Conservation (phyloP, 129 eudicot species). For the Pulicaria dysenterica region DNA sequence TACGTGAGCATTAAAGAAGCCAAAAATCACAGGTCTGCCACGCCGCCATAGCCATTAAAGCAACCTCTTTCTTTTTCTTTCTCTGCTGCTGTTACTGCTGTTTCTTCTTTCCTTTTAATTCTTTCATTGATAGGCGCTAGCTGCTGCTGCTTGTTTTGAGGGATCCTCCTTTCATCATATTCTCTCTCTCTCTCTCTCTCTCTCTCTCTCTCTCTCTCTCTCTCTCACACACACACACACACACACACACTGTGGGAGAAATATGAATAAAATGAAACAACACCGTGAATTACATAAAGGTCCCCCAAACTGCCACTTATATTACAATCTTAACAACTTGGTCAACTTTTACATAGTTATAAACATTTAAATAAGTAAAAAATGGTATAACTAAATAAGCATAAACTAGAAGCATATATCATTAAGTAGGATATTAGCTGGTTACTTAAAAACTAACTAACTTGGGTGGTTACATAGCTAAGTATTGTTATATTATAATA, state of each 20-base stretch:
- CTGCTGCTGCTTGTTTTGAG: slow-evolving; percentile 31
- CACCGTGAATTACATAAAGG: slow-evolving; percentile 16
- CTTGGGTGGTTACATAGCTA: too few relatives aligned
- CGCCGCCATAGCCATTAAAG: slow-evolving; percentile 51
- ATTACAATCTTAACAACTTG: slow-evolving; percentile 24
- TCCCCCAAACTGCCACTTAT: slow-evolving; percentile 21
- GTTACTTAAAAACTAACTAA: too few relatives aligned
- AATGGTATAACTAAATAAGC: too few relatives aligned
- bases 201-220: background rate
- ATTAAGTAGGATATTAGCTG: too few relatives aligned
- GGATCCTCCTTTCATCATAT: slow-evolving; percentile 14
- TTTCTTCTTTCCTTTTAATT: slow-evolving; percentile 29
- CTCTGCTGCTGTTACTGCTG: slow-evolving; percentile 33
- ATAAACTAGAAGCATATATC: too few relatives aligned
- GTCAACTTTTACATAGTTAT: slow-evolving; percentile 12
- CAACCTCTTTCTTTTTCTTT: slow-evolving; percentile 24
- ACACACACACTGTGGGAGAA: background rate
- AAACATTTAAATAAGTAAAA: too few relatives aligned
- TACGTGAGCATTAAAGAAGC: slow-evolving; percentile 41
- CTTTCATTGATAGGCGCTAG: slow-evolving; percentile 33
- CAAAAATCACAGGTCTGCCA: slow-evolving; percentile 37
- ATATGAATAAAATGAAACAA: background rate
- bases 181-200: slow-evolving; percentile 5
- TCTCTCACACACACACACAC: background rate
- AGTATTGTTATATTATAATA: too few relatives aligned